These are phyloP conservation scores for Fonsecaea nubica DNA, from an alignment of 2,329 filamentous ascomycete species.

Conservation along the genomic window DNA sequence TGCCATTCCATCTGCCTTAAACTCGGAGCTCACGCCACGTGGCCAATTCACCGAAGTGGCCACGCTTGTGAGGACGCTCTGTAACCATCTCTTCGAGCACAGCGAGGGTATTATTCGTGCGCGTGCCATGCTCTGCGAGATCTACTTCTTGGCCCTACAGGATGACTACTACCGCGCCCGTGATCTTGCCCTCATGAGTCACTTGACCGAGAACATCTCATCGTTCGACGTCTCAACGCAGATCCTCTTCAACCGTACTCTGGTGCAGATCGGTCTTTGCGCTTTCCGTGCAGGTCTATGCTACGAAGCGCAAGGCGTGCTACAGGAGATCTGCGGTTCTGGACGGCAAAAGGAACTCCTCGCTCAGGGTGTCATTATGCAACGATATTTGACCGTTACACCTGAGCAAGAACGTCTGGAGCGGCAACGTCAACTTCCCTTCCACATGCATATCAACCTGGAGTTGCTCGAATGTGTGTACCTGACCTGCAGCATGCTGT, in stretches of 20 bases:
- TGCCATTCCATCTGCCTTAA: slow-evolving; percentile 69
- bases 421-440: slow-evolving; percentile 94
- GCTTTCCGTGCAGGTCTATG: slow-evolving; percentile 96
- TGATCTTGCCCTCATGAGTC: slow-evolving; percentile 99
- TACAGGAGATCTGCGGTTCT: slow-evolving; percentile 97
- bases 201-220: slow-evolving; percentile 94
- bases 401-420: slow-evolving; percentile 97
- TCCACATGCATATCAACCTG: slow-evolving; percentile 99
- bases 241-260: slow-evolving; percentile 97
- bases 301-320: slow-evolving; percentile 95
- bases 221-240: slow-evolving; percentile 97
- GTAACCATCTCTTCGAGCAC: slow-evolving; percentile 92
- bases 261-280: slow-evolving; percentile 97
- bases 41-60: slow-evolving; percentile 70
- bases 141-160: slow-evolving; percentile 97
- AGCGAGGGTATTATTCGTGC: slow-evolving; percentile 96
- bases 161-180: slow-evolving; percentile 97
- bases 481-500: slow-evolving; percentile 97
- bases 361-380: slow-evolving; percentile 97
- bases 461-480: slow-evolving; percentile 98
- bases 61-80: slow-evolving; percentile 81
- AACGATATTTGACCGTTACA: slow-evolving; percentile 93
- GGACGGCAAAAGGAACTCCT: slow-evolving; percentile 97
- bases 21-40: slow-evolving; percentile 83
- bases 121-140: slow-evolving; percentile 96